A percentile compares a stretch with the other conserved stretches of the same genome.
Evolutionary conservation across 2,329 filamentous ascomycete genomes (phyloP).

Genomic region (Diplocarpon mali): DNA sequence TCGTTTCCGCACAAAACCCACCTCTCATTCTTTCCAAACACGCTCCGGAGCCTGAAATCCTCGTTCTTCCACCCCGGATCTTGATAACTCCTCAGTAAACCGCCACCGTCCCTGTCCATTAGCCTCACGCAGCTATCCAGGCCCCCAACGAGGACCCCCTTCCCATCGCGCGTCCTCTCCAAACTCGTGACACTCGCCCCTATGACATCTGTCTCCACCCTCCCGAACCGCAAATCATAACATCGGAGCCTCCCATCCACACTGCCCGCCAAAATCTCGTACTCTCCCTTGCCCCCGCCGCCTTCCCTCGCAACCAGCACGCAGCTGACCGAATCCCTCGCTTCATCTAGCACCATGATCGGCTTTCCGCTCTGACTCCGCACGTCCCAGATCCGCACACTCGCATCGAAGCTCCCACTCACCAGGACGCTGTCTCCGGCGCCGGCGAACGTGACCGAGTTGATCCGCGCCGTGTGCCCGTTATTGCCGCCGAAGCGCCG

Average conservation of each 20-base stretch:
- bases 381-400: constrained; percentile 65
- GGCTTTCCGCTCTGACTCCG: constrained; percentile 45
- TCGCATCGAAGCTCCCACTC: constrained; percentile 64
- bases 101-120: constrained; percentile 68
- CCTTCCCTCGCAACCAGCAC: constrained; percentile 16
- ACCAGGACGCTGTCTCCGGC: constrained; percentile 63
- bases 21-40: constrained; percentile 63
- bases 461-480: constrained; percentile 44
- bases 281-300: constrained; percentile 25
- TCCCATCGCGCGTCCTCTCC: constrained; percentile 57
- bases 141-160: constrained; percentile 61
- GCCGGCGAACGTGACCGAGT: constrained; percentile 69
- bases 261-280: constrained; percentile 60
- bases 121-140: constrained; percentile 69
- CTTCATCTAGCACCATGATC: constrained; percentile 63
- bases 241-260: constrained; percentile 73
- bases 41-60: constrained; percentile 25
- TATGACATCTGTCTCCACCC: constrained; percentile 58
- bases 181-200: constrained; percentile 67
- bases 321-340: constrained; percentile 52
- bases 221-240: constrained; percentile 76
- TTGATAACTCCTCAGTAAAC: constrained; percentile 61
- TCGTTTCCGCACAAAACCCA: constrained; percentile 77
- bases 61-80: constrained; percentile 35
- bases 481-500: constrained; percentile 56